Base-by-base conservation (phyloP, 805 yeast genomes). In the Candida ovalis region DNA sequence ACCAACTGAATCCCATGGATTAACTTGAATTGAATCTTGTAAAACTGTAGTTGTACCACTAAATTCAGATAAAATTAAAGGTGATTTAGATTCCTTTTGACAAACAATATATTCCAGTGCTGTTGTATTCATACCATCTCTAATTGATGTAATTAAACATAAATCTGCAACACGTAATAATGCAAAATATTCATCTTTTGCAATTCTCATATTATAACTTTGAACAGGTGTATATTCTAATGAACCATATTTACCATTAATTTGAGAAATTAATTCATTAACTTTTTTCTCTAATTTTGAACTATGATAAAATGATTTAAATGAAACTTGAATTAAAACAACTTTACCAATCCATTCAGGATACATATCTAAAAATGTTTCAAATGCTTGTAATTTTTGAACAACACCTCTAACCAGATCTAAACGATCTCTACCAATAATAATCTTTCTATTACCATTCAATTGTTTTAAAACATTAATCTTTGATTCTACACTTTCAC, bases 81-180 rank as follows among this genome's bases (percentile, higher is more conserved):
- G 96, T 2, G 86, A 78, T 52, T 75, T 72, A 51, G 82, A 78
- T 51, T 79, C 71, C 59, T 88, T 83, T 66, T 88, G 96, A 57
- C 97, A 88, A 40, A 91, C 82, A 40, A 91, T 94, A 65, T 81
- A 94, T 67, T 94, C 99, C 50, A 92, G 71, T 1, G 96, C 88
- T 1, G 98, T 94, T 4, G 97, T 89, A 69, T 90, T 92, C 86
- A 92, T 90, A 48, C 97, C 97, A 65, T 94, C 99, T 63, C 99
- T 81, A 25, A 92, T 84, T 2, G 96, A 84, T 0, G 97, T 89
- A 53, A 90, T 87, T 46, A 94, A 69, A 25, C 96, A 91, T 55
- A 94, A 71, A 62, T 94, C 97, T 0, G 98, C 98, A 15, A 81
- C 91, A 53, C 96, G 76, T 47, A 94, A 71, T 43, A 94, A 70